phyloP scores from a whole-genome alignment of 2,329 filamentous ascomycete species.

The Ampelomyces quisqualis region DNA sequence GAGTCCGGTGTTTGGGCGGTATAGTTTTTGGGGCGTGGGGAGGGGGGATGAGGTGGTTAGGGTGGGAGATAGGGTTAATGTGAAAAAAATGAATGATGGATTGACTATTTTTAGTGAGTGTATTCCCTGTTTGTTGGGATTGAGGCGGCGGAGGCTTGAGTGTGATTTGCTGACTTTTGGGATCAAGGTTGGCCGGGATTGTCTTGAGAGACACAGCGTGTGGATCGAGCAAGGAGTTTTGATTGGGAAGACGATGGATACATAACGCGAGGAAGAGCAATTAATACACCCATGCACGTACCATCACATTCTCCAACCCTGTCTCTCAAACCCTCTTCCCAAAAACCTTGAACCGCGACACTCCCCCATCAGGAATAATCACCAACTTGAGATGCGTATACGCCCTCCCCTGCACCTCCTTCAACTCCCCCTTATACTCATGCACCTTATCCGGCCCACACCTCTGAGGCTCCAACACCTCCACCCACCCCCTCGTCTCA shows the following conservation, averaged over 20 bases:
- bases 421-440: constrained; percentile 54
- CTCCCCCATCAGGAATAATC: constrained; percentile 89
- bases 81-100: constrained; percentile 44
- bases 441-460: constrained; percentile 74
- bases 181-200: constrained; percentile 1
- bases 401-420: constrained; percentile 56
- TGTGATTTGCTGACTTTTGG: background rate
- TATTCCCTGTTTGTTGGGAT: background rate
- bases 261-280: too few species aligned
- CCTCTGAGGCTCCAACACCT: constrained; percentile 66
- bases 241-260: too few species aligned
- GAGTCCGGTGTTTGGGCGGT: constrained; percentile 52
- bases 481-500: constrained; percentile 63
- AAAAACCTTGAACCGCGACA: constrained; percentile 81
- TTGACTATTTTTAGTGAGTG: constrained; percentile 48
- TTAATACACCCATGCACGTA: too few species aligned
- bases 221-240: too few species aligned
- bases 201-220: too few species aligned
- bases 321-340: constrained; percentile 59
- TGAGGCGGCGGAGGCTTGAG: too few species aligned
- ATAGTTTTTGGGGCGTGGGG: constrained; percentile 44
- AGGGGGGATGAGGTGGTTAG: constrained; percentile 17
- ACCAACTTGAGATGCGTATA: constrained; percentile 87
- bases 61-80: constrained; percentile 49
- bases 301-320: too few species aligned